phyloP scores from a whole-genome alignment of 805 yeast genomes.

The Spathaspora gorwiae region DNA sequence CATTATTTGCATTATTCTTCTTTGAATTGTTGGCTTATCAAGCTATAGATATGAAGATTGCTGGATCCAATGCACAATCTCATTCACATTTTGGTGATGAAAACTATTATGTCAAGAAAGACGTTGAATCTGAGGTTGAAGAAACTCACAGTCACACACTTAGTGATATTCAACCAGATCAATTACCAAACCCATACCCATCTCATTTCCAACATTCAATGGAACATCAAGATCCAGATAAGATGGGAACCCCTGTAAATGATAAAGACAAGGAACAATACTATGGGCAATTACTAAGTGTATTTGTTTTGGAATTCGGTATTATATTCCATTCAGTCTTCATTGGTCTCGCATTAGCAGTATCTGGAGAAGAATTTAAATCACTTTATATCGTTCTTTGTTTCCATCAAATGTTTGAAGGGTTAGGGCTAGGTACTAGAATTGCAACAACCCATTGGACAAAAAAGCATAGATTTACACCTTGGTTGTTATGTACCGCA shows the following conservation, averaged over 20 bases:
- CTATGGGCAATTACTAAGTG: constrained; percentile 47
- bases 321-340: constrained; percentile 79
- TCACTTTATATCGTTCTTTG: constrained; percentile 66
- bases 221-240: constrained; percentile 44
- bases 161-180: constrained; percentile 2
- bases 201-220: constrained; percentile 42
- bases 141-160: constrained; percentile 9
- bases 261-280: constrained; percentile 41
- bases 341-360: constrained; percentile 73
- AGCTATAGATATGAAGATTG: constrained; percentile 35
- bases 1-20: constrained; percentile 49
- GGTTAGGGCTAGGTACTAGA: constrained; percentile 79
- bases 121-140: constrained; percentile 12
- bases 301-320: constrained; percentile 67
- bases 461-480: constrained; percentile 39
- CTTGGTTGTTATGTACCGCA: constrained; percentile 51
- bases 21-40: constrained; percentile 48
- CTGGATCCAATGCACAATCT: constrained; percentile 14
- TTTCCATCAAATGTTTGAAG: constrained; percentile 81
- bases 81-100: constrained; percentile 56
- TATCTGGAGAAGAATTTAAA: constrained; percentile 71
- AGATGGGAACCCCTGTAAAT: constrained; percentile 30
- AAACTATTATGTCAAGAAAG: constrained; percentile 24
- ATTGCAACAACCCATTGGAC: constrained; percentile 38
- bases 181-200: constrained; percentile 22